Conservation (phyloP, 352 stramenopile genomes). For the Phytophthora tubulina region DNA sequence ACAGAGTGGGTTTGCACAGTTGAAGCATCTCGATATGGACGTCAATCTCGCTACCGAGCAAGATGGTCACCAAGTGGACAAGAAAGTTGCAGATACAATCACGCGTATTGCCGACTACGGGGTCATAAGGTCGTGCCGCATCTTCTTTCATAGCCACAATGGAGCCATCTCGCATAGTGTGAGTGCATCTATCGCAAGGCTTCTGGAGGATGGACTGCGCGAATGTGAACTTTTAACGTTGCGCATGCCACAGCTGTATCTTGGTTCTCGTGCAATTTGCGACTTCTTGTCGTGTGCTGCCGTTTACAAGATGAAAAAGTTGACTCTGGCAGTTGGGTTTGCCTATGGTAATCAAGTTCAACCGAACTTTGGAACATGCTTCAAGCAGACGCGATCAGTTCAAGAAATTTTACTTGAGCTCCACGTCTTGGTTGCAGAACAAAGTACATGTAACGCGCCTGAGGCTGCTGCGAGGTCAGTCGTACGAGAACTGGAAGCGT, state of each 20-base stretch:
- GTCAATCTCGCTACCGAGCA: slow-evolving; percentile 13
- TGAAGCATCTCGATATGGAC: slow-evolving; percentile 63
- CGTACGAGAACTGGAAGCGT: slow-evolving; percentile 29
- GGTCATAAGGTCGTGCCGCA: slow-evolving; percentile 28
- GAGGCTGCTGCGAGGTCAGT: slow-evolving; percentile 11
- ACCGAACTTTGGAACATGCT: slow-evolving; percentile 15
- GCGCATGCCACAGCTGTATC: slow-evolving; percentile 33
- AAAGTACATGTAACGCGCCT: background rate
- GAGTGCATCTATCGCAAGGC: slow-evolving; percentile 30
- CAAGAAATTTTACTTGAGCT: slow-evolving; percentile 39
- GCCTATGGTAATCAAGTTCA: background rate
- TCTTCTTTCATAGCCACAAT: slow-evolving; percentile 18
- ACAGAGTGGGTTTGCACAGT: slow-evolving; percentile 56
- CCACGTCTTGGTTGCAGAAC: slow-evolving; percentile 19
- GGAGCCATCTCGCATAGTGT: slow-evolving; percentile 28
- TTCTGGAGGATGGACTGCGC: slow-evolving; percentile 54
- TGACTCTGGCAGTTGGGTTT: slow-evolving; percentile 37
- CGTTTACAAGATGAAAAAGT: slow-evolving; percentile 35
- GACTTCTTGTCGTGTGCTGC: slow-evolving; percentile 29
- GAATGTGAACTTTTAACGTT: slow-evolving; percentile 61
- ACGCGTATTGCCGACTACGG: slow-evolving; percentile 39
- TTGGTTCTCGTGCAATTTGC: slow-evolving; percentile 17
- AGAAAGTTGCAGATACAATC: slow-evolving; percentile 33
- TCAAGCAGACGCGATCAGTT: slow-evolving; percentile 33
- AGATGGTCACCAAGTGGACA: slow-evolving; percentile 11